Evolutionary conservation across 768 basidiomycete species (phyloP).

Genomic region (Lentinula lateritia): DNA sequence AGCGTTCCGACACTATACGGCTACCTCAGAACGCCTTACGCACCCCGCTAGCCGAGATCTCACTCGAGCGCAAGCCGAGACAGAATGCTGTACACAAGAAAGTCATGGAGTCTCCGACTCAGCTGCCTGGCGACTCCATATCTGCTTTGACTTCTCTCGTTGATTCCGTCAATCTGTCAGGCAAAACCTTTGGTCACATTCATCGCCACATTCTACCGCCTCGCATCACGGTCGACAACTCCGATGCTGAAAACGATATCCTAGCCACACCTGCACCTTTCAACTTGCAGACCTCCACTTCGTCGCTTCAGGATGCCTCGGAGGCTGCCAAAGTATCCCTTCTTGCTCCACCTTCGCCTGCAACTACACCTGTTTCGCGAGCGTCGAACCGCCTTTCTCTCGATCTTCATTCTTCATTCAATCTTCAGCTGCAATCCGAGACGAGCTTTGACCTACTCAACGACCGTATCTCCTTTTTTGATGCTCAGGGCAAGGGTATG

Average conservation of each 20-base stretch:
- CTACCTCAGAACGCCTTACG: slow-evolving; percentile 2
- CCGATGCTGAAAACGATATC: neutral
- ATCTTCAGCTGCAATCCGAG: slow-evolving; percentile 40
- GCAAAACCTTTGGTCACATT: slow-evolving; percentile 11
- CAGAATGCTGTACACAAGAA: slow-evolving; percentile 15
- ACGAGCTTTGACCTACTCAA: slow-evolving; percentile 46
- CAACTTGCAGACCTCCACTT: slow-evolving; percentile 12
- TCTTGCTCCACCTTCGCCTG: slow-evolving; percentile 20
- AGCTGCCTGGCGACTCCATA: slow-evolving; percentile 7
- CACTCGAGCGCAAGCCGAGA: neutral
- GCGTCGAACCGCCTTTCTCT: slow-evolving; percentile 33
- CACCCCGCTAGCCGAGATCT: slow-evolving; percentile 6
- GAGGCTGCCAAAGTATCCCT: slow-evolving; percentile 6
- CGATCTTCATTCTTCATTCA: slow-evolving; percentile 44
- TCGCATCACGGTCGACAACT: neutral
- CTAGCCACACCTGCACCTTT: slow-evolving; percentile 6
- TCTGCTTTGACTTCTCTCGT: slow-evolving; percentile 12
- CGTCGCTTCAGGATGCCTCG: slow-evolving; percentile 6
- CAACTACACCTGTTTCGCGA: slow-evolving; percentile 8
- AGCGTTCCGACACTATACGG: neutral
- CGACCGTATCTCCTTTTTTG: slow-evolving; percentile 45
- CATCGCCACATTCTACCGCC: neutral
- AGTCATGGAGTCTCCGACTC: slow-evolving; percentile 11
- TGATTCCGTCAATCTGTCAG: slow-evolving; percentile 16
- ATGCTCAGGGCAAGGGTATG: slow-evolving; percentile 19